These are phyloP conservation scores for Carallia pectinifolia DNA, from an alignment of 345 rosid genomes.

Conservation along the genomic window DNA sequence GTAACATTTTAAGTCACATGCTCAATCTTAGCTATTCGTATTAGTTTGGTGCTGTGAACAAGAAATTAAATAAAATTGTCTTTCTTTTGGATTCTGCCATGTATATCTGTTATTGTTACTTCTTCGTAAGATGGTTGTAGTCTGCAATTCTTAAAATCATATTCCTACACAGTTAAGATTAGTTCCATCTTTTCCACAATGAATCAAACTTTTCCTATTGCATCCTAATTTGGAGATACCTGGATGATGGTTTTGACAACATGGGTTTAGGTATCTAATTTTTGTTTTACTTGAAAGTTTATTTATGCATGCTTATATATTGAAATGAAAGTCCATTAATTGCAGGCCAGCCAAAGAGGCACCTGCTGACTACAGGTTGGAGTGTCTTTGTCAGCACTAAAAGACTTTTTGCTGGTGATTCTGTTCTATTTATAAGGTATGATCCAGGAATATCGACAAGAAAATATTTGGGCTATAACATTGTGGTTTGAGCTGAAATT, in stretches of 20 bases:
- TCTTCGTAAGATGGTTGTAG: neutral
- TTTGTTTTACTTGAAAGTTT: too few relatives aligned
- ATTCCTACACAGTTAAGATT: neutral
- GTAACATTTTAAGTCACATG: neutral
- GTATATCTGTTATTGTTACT: neutral
- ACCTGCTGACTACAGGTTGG: slow-evolving; percentile 93
- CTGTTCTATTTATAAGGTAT: slow-evolving; percentile 90
- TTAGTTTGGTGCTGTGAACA: neutral
- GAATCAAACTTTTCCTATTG: neutral
- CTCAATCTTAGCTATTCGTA: neutral
- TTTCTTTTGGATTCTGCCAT: neutral
- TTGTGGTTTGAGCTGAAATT: slow-evolving; percentile 15
- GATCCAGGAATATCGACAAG: neutral
- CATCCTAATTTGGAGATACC: too few relatives aligned
- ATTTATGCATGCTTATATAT: neutral
- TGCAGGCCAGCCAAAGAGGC: slow-evolving; percentile 91
- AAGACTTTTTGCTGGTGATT: slow-evolving; percentile 91
- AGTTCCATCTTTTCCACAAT: neutral
- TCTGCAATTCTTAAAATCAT: neutral
- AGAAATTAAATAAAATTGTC: neutral
- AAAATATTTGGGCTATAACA: slow-evolving; percentile 8
- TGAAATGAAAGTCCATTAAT: slow-evolving; percentile 12
- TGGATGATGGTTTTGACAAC: too few relatives aligned
- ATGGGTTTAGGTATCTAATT: too few relatives aligned
- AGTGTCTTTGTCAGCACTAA: slow-evolving; percentile 91